These are phyloP conservation scores for Stephania japonica DNA, from an alignment of 164 flowering plant species.

Conservation along the genomic window DNA sequence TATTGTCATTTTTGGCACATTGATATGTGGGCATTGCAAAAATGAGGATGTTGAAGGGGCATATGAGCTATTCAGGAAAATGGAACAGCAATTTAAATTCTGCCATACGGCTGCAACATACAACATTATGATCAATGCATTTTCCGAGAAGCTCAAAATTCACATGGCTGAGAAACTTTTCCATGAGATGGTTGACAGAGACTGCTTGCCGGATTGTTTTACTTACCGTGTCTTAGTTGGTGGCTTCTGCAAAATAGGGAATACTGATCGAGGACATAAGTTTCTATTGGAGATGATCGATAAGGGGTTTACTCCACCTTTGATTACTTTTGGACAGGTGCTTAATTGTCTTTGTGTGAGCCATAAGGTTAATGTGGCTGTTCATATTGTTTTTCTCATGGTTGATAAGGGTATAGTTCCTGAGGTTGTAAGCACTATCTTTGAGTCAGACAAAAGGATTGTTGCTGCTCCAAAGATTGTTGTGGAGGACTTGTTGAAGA, in stretches of 20 bases:
- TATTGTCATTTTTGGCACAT: slow-evolving; percentile 10
- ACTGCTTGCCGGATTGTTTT: slow-evolving; percentile 7
- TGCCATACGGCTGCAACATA: slow-evolving; percentile 11
- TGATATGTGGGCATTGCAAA: slow-evolving; percentile 8
- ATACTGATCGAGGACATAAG: slow-evolving; percentile 4
- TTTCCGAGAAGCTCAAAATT: slow-evolving; percentile 10
- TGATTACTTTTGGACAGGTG: slow-evolving; percentile 9
- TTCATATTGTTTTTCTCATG: slow-evolving; percentile 8
- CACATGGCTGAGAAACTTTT: slow-evolving; percentile 9
- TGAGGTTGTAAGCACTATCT: slow-evolving; percentile 8
- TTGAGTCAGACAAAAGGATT: slow-evolving; percentile 5
- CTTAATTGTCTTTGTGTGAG: slow-evolving; percentile 7
- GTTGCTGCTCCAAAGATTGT: slow-evolving; percentile 51
- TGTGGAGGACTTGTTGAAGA: slow-evolving; percentile 24
- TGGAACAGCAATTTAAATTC: slow-evolving; percentile 27
- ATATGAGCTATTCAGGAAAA: slow-evolving; percentile 44
- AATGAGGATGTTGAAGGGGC: slow-evolving; percentile 31
- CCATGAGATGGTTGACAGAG: slow-evolving; percentile 8
- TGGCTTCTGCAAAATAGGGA: slow-evolving; percentile 6
- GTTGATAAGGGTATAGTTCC: slow-evolving; percentile 13
- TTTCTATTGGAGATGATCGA: slow-evolving; percentile 7
- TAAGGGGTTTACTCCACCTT: slow-evolving; percentile 2
- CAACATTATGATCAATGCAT: slow-evolving; percentile 15
- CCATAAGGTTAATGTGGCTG: slow-evolving; percentile 6
- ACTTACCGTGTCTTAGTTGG: slow-evolving; percentile 8